These are phyloP conservation scores for Populus hybrid DNA, from an alignment of 441 rosid genomes.

Conservation along the genomic window DNA sequence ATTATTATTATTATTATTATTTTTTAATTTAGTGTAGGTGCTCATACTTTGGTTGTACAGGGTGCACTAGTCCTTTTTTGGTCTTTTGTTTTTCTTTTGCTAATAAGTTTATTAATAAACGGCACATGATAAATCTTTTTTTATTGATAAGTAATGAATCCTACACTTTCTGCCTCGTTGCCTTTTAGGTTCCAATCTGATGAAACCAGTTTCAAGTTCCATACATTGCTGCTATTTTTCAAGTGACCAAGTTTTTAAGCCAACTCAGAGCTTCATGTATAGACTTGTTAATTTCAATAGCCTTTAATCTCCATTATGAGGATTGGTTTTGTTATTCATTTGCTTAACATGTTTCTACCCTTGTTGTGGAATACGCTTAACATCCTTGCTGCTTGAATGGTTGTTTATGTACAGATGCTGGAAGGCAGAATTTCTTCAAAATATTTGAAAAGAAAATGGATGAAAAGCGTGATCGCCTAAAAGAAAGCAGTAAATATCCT, in stretches of 20 bases:
- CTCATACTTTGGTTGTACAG: not conserved
- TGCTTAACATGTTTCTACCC: not conserved
- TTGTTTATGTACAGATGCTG: constrained; percentile 57
- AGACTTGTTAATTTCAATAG: not conserved
- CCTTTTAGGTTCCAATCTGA: not conserved
- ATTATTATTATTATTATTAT: no score
- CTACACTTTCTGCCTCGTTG: not conserved
- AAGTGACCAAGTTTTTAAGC: not conserved
- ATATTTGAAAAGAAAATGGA: constrained; percentile 82
- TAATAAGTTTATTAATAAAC: not conserved
- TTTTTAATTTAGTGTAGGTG: not conserved
- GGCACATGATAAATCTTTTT: not conserved
- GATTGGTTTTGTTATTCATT: not conserved
- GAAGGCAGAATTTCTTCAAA: constrained; percentile 59
- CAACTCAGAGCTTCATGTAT: not conserved
- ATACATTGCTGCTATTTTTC: not conserved
- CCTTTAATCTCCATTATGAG: not conserved
- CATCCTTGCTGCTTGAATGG: constrained; percentile 20
- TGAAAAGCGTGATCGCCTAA: constrained; percentile 72
- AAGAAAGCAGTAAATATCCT: constrained; percentile 65
- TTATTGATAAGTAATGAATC: not conserved
- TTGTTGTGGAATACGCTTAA: not conserved
- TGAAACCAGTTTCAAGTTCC: not conserved
- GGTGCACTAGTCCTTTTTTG: not conserved
- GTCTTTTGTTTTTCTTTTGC: not conserved